A percentile compares a stretch with the other conserved stretches of the same genome.
These are phyloP conservation scores for Hirschfeldia incana DNA, from an alignment of 345 rosid genomes.

Conservation along the genomic window DNA sequence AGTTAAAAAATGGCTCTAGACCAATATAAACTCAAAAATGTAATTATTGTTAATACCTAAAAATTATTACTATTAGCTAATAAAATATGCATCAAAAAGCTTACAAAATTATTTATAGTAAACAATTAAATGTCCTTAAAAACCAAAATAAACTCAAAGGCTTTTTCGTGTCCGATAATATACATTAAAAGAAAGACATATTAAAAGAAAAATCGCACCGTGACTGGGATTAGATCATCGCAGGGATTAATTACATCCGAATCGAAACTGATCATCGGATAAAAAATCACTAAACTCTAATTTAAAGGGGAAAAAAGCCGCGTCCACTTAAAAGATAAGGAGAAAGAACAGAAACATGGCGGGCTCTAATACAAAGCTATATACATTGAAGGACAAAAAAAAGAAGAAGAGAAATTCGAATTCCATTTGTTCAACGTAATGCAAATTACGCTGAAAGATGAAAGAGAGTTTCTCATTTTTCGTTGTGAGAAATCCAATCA, in stretches of 20 bases:
- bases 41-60: too few relatives aligned
- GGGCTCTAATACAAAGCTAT: constrained; percentile 35
- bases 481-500: constrained; percentile 19
- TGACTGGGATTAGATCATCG: constrained; percentile 30
- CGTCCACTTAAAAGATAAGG: constrained; percentile 31
- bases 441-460: neutral
- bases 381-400: neutral
- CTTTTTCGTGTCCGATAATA: too few relatives aligned
- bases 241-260: constrained; percentile 34
- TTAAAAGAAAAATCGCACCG: constrained; percentile 19
- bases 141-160: too few relatives aligned
- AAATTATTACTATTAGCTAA: neutral
- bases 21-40: neutral
- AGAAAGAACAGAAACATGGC: constrained; percentile 31
- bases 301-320: constrained; percentile 17
- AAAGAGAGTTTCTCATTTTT: neutral
- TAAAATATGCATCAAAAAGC: neutral
- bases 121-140: too few relatives aligned
- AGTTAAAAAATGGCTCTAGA: neutral
- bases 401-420: constrained; percentile 1
- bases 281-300: constrained; percentile 23
- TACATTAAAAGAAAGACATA: too few relatives aligned
- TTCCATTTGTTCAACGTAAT: neutral
- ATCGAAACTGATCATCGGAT: constrained; percentile 24
- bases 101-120: neutral